Conservation (phyloP, 2,329 filamentous ascomycete genomes). For the Geosmithia putterillii region DNA sequence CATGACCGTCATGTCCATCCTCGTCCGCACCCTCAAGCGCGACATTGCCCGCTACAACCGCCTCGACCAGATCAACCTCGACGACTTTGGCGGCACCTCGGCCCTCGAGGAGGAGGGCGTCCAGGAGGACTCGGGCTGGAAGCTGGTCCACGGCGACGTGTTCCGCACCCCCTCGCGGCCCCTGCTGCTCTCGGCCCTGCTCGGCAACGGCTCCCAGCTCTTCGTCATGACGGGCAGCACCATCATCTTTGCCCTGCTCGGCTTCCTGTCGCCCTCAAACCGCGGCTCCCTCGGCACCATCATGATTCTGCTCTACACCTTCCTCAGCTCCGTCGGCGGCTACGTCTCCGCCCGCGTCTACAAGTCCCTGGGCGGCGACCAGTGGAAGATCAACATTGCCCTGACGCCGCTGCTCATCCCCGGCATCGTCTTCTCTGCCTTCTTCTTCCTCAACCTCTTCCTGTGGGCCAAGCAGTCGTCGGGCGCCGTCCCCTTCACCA, state of each 20-base stretch:
- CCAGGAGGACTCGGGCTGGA: constrained; percentile 97
- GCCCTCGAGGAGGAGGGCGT: constrained; percentile 85
- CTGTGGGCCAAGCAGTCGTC: constrained; percentile 89
- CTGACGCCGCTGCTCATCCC: constrained; percentile 81
- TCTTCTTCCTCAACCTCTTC: constrained; percentile 93
- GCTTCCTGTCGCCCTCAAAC: constrained; percentile 91
- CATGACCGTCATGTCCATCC: constrained; percentile 83
- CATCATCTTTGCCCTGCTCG: constrained; percentile 83
- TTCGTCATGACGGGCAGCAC: constrained; percentile 97
- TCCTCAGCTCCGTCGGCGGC: constrained; percentile 85
- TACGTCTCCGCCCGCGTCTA: constrained; percentile 86
- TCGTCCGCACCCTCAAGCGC: constrained; percentile 79
- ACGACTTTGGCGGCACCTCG: constrained; percentile 73
- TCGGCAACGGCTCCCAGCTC: constrained; percentile 89
- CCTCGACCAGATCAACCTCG: constrained; percentile 78
- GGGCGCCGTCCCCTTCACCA: constrained; percentile 89
- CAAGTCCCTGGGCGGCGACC: constrained; percentile 84
- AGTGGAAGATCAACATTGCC: constrained; percentile 88
- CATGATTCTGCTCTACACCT: constrained; percentile 83
- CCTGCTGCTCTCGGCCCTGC: constrained; percentile 71
- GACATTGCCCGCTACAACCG: constrained; percentile 96
- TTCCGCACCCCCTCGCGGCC: constrained; percentile 81
- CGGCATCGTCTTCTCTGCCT: constrained; percentile 70
- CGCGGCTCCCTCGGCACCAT: constrained; percentile 88
- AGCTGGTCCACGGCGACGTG: constrained; percentile 92